Conservation (phyloP, 2,329 filamentous ascomycete genomes). For the Metarhizium brunneum region DNA sequence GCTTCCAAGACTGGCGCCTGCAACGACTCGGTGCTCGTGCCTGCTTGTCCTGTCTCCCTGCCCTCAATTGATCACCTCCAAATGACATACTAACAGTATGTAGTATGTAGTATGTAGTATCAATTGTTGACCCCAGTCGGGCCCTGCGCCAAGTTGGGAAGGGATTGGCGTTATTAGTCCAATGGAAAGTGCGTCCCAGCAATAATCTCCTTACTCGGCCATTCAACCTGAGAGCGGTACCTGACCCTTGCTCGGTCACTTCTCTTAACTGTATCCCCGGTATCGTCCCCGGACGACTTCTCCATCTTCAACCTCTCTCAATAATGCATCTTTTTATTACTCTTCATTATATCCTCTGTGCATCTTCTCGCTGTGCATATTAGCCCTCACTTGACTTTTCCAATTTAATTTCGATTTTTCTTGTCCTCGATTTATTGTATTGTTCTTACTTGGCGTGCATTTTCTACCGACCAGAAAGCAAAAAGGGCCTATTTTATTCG, state of each 20-base stretch:
- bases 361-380: background rate
- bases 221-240: background rate
- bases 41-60: too few species aligned
- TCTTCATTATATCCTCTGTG: background rate
- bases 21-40: too few species aligned
- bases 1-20: too few species aligned
- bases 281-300: background rate
- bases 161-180: background rate
- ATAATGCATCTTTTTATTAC: background rate
- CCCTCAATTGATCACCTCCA: too few species aligned
- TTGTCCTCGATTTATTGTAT: background rate
- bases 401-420: background rate
- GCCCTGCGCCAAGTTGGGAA: background rate
- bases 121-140: too few species aligned
- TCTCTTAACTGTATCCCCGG: background rate
- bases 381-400: background rate
- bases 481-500: background rate
- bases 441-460: constrained; percentile 1
- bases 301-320: background rate
- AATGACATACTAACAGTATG: too few species aligned
- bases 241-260: background rate
- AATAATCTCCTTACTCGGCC: background rate
- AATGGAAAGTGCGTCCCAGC: background rate
- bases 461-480: background rate
- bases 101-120: too few species aligned